Conservation (phyloP, 208 protist genomes). For the Acanthamoeba lugdunensis region DNA sequence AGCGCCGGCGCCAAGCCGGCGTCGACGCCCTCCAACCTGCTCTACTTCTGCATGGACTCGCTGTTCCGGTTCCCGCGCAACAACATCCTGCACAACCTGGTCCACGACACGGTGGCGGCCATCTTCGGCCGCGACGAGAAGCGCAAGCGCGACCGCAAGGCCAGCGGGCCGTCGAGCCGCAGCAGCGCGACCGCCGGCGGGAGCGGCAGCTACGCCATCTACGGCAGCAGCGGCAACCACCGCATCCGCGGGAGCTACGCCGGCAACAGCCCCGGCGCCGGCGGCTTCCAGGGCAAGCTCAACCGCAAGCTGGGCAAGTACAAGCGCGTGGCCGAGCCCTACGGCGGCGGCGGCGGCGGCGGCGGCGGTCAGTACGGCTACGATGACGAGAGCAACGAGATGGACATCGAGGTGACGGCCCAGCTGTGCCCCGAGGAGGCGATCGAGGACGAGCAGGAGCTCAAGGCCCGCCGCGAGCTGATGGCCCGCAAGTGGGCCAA, state of each 20-base stretch:
- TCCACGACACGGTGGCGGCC: slow-evolving; percentile 35
- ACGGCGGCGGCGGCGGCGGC: too few species aligned
- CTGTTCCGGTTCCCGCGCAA: slow-evolving; percentile 67
- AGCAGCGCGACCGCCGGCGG: background rate
- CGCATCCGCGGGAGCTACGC: background rate
- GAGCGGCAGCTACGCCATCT: background rate
- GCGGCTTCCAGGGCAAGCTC: background rate
- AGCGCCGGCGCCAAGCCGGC: background rate
- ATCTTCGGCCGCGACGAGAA: slow-evolving; percentile 54
- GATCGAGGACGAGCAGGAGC: slow-evolving; percentile 31
- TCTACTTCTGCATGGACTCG: slow-evolving; percentile 55
- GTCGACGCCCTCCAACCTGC: slow-evolving; percentile 1
- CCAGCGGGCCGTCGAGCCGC: slow-evolving; percentile 2
- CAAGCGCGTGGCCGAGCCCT: slow-evolving; percentile 15
- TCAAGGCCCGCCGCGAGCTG: background rate
- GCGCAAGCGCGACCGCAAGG: slow-evolving; percentile 22
- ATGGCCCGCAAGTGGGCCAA: slow-evolving; percentile 59
- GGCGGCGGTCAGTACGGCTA: background rate
- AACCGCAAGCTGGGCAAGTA: slow-evolving; percentile 60
- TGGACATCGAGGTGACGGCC: slow-evolving; percentile 60
- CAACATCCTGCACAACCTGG: slow-evolving; percentile 71
- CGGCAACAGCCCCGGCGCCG: background rate
- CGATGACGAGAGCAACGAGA: slow-evolving; percentile 9
- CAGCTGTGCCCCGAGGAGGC: slow-evolving; percentile 55
- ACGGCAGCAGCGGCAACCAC: slow-evolving; percentile 46